Percentiles rank a stretch among this genome's conserved stretches.
These are phyloP conservation scores for Aspergillus transmontanensis DNA, from an alignment of 2,329 filamentous ascomycete species.

Conservation along the genomic window DNA sequence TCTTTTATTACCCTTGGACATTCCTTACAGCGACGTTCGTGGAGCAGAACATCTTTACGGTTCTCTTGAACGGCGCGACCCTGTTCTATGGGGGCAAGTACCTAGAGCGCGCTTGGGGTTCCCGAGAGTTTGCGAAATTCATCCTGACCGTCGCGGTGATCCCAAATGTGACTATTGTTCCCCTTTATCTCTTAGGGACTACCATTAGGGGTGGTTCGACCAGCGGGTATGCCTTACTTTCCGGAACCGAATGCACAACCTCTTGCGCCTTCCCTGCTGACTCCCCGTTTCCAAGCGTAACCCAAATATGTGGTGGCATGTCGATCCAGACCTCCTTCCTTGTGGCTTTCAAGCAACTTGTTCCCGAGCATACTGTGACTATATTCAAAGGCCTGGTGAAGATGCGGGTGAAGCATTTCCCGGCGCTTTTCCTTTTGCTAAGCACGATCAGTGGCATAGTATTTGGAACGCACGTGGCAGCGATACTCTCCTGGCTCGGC, in stretches of 20 bases:
- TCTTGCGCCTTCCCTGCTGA: conserved; percentile 24
- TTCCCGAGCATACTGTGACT: conserved; percentile 94
- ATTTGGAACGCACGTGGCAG: conserved; percentile 71
- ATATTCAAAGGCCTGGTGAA: conserved; percentile 87
- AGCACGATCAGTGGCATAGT: conserved; percentile 67
- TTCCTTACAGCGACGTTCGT: conserved; percentile 83
- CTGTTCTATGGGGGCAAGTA: conserved; percentile 93
- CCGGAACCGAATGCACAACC: conserved; percentile 22
- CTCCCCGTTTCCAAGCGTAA: conserved; percentile 58
- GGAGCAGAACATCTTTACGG: conserved; percentile 88
- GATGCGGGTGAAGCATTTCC: conserved; percentile 82
- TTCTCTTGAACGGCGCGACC: conserved; percentile 74
- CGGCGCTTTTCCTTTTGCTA: conserved; percentile 72
- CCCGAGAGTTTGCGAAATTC: conserved; percentile 88
- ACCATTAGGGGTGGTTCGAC: conserved; percentile 56
- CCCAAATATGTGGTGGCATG: conserved; percentile 84
- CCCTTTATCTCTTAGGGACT: conserved; percentile 73
- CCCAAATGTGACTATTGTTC: conserved; percentile 76
- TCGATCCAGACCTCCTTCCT: conserved; percentile 91
- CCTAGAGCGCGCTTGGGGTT: conserved; percentile 93
- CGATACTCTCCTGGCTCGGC: conserved; percentile 77
- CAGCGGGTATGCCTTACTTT: conserved; percentile 38
- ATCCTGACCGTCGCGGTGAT: conserved; percentile 74
- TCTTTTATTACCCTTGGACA: conserved; percentile 90
- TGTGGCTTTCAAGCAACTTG: conserved; percentile 94